phyloP scores from a whole-genome alignment of 805 yeast species.

The Metschnikowia proteae region DNA sequence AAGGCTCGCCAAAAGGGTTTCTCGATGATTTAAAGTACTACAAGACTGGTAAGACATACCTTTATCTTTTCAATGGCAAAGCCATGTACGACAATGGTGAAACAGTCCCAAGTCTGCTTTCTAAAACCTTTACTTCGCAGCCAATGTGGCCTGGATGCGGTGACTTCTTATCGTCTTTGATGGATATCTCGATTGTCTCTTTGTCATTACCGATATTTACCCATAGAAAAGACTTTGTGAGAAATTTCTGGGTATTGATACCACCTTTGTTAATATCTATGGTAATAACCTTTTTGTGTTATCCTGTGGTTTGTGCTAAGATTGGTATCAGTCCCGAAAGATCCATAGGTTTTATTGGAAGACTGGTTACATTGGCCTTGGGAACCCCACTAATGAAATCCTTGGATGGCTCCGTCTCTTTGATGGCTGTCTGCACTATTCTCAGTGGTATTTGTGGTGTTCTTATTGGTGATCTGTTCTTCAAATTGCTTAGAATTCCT shows the following conservation, averaged over 20 bases:
- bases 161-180: constrained; percentile 62
- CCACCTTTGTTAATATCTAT: constrained; percentile 58
- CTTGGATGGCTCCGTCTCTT: constrained; percentile 62
- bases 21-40: constrained; percentile 49
- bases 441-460: constrained; percentile 76
- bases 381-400: constrained; percentile 73
- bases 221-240: constrained; percentile 58
- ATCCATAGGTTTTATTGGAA: constrained; percentile 71
- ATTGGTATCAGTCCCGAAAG: constrained; percentile 59
- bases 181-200: constrained; percentile 76
- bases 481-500: constrained; percentile 49
- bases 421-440: constrained; percentile 77
- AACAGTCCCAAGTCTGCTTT: constrained; percentile 6
- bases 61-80: constrained; percentile 49
- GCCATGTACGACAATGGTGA: constrained; percentile 29
- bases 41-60: constrained; percentile 66
- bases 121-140: constrained; percentile 23
- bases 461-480: constrained; percentile 53
- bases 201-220: constrained; percentile 75
- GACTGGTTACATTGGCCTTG: constrained; percentile 74
- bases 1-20: constrained; percentile 44
- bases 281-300: constrained; percentile 57
- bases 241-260: constrained; percentile 54
- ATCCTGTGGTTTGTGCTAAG: constrained; percentile 65
- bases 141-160: constrained; percentile 76